Evolutionary conservation across 768 basidiomycete species (phyloP).

Genomic region (Coprinopsis strossmayeri): DNA sequence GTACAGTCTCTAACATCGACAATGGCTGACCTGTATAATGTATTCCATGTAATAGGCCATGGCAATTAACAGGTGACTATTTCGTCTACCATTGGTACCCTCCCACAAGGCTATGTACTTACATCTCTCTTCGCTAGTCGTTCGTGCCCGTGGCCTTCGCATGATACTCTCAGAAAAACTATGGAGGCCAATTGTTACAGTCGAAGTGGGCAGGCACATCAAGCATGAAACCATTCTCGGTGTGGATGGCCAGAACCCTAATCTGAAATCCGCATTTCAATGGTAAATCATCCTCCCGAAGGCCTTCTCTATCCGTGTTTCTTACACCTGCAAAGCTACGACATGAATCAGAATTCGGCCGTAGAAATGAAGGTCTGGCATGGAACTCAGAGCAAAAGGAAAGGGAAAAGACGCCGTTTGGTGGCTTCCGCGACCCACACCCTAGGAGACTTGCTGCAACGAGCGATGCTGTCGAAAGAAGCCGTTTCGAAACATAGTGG

Average conservation of each 20-base stretch:
- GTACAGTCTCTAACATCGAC: background rate
- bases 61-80: background rate
- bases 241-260: conserved; percentile 64
- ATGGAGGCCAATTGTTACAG: conserved; percentile 61
- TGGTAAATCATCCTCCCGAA: conserved; percentile 35
- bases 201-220: conserved; percentile 49
- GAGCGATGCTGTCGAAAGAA: conserved; percentile 41
- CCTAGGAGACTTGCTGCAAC: conserved; percentile 46
- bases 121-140: conserved; percentile 21
- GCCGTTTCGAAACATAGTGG: conserved; percentile 15
- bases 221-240: conserved; percentile 54
- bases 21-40: background rate
- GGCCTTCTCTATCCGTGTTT: no score
- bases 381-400: conserved; percentile 56
- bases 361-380: conserved; percentile 55
- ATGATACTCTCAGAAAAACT: conserved; percentile 52
- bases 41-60: background rate
- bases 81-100: background rate
- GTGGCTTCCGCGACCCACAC: conserved; percentile 47
- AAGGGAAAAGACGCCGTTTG: conserved; percentile 46
- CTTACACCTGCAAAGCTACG: no score
- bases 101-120: background rate
- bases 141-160: conserved; percentile 36
- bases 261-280: conserved; percentile 44
- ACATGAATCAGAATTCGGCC: conserved; percentile 29